Evolutionary conservation across 2,329 filamentous ascomycete genomes (phyloP).

Genomic region (Blumeria hordei): DNA sequence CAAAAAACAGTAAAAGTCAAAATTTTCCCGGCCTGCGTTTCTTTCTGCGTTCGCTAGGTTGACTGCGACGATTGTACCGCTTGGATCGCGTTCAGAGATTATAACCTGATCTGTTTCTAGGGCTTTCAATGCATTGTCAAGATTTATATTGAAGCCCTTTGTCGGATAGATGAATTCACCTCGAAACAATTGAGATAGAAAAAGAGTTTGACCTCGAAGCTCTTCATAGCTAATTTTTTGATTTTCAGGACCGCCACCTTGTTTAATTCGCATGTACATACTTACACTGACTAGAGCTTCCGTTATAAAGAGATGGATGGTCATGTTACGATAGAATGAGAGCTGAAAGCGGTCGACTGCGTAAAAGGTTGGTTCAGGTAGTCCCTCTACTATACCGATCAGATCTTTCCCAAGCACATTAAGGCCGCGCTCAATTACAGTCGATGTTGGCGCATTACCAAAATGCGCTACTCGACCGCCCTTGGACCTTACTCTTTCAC

Average conservation of each 20-base stretch:
- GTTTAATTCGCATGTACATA: conserved; percentile 78
- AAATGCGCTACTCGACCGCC: conserved; percentile 89
- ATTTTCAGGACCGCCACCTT: conserved; percentile 59
- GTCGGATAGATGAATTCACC: conserved; percentile 93
- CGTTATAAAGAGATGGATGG: conserved; percentile 89
- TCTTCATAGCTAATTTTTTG: conserved; percentile 57
- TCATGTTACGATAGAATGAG: conserved; percentile 98
- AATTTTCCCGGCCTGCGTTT: conserved; percentile 67
- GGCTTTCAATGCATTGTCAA: conserved; percentile 53
- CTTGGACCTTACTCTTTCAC: conserved; percentile 55
- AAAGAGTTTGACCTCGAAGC: conserved; percentile 56
- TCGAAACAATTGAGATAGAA: conserved; percentile 80
- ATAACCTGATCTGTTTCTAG: conserved; percentile 64
- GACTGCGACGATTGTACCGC: conserved; percentile 35
- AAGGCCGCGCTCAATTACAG: conserved; percentile 70
- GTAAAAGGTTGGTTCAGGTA: conserved; percentile 81
- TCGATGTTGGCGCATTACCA: conserved; percentile 50
- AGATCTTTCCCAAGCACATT: conserved; percentile 80
- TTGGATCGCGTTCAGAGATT: conserved; percentile 31
- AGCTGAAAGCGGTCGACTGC: conserved; percentile 92
- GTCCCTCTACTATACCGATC: conserved; percentile 52
- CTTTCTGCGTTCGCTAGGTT: conserved; percentile 59
- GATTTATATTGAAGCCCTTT: conserved; percentile 56
- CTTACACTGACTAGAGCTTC: conserved; percentile 75
- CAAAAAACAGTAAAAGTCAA: conserved; percentile 95